Conservation (phyloP, 495 filamentous ascomycete species). For the Tuber melanosporum region DNA sequence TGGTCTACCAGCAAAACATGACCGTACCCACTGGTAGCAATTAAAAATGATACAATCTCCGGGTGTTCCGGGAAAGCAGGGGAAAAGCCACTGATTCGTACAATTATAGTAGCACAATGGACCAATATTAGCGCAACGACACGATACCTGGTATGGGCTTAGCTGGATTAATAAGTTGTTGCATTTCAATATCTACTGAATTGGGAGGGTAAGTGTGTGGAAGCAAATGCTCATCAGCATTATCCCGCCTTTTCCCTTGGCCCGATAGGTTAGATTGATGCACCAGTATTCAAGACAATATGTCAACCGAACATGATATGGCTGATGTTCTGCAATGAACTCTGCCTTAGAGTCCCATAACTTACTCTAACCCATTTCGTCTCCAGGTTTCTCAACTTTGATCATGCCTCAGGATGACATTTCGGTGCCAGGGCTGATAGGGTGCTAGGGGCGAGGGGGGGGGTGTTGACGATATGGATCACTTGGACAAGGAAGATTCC, state of each 20-base stretch:
- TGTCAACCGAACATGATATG: not conserved
- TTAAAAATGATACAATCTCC: not conserved
- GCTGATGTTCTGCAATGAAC: not conserved
- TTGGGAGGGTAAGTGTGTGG: not conserved
- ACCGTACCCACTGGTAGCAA: not conserved
- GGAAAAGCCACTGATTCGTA: not conserved
- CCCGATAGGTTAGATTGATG: not conserved
- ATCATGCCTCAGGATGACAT: not conserved
- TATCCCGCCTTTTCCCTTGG: not conserved
- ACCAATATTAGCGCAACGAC: not conserved
- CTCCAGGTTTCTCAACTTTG: not conserved
- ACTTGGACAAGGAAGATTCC: not conserved
- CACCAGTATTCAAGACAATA: not conserved
- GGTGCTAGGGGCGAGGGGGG: not conserved
- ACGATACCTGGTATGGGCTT: not conserved
- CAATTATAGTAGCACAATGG: not conserved
- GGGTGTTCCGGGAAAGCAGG: not conserved
- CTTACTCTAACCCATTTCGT: not conserved
- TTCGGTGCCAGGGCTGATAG: not conserved
- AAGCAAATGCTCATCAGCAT: not conserved
- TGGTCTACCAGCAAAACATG: not conserved
- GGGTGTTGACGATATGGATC: not conserved
- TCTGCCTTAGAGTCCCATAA: not conserved
- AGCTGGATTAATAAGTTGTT: not conserved
- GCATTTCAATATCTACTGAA: not conserved